phyloP scores from a whole-genome alignment of 1,284 basidiomycete genomes.

The Cutaneotrichosporon dermatis region DNA sequence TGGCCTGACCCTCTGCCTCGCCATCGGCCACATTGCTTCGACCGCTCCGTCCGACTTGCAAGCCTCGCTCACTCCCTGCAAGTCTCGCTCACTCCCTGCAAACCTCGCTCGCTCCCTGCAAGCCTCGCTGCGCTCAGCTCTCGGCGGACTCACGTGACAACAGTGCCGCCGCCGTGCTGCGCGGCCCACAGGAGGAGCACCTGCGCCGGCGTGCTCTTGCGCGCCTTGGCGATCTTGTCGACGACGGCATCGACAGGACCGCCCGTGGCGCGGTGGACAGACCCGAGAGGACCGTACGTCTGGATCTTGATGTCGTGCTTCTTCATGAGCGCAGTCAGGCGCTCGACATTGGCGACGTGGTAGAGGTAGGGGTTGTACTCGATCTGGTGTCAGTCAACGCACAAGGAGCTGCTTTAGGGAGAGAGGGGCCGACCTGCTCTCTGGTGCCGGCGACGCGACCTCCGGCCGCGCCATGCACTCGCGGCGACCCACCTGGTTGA shows the following conservation, averaged over 20 bases:
- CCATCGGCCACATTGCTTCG: too few species aligned
- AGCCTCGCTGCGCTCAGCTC: too few species aligned
- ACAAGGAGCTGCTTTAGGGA: too few species aligned
- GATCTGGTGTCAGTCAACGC: slow-evolving; percentile 56
- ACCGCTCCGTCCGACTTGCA: too few species aligned
- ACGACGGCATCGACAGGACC: slow-evolving; percentile 58
- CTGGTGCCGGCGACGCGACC: too few species aligned
- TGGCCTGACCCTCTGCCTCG: too few species aligned
- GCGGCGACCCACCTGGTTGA: slow-evolving; percentile 62
- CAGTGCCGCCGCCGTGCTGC: slow-evolving; percentile 41
- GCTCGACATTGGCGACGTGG: slow-evolving; percentile 54
- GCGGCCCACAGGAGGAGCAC: slow-evolving; percentile 45
- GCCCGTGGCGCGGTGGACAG: slow-evolving; percentile 52
- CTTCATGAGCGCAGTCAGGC: slow-evolving; percentile 56
- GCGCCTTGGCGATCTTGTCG: slow-evolving; percentile 52
- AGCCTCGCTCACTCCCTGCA: too few species aligned
- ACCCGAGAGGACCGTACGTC: slow-evolving; percentile 58
- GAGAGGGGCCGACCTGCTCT: too few species aligned
- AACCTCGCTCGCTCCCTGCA: too few species aligned
- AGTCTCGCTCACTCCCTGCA: too few species aligned
- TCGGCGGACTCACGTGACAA: slow-evolving; percentile 58
- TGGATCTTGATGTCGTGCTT: slow-evolving; percentile 63
- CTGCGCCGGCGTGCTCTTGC: slow-evolving; percentile 34
- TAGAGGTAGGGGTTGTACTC: slow-evolving; percentile 77
- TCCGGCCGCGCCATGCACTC: too few species aligned